Percentiles rank a stretch among this genome's conserved stretches.
Conservation (phyloP, 2,329 filamentous ascomycete species). For the Ampelomyces quisqualis region DNA sequence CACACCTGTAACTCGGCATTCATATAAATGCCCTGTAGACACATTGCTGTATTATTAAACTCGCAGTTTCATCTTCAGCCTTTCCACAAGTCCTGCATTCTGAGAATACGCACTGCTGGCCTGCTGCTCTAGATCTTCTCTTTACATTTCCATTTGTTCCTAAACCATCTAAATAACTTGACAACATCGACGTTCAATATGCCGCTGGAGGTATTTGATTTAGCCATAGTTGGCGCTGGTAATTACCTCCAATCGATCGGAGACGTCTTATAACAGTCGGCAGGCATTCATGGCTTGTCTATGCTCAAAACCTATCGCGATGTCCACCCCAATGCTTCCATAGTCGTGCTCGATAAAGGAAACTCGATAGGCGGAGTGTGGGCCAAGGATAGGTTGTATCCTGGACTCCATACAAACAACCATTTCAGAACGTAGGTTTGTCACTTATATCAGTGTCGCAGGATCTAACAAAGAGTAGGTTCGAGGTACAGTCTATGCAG, state of each 20-base stretch:
- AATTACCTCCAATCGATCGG: too few relatives aligned
- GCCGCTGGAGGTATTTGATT: too few relatives aligned
- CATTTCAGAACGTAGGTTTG: constrained; percentile 42
- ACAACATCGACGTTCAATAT: too few relatives aligned
- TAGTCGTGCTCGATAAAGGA: constrained; percentile 49
- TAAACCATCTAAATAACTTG: neutral
- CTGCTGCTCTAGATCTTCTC: too few relatives aligned
- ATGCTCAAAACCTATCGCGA: constrained; percentile 53
- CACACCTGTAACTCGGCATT: too few relatives aligned
- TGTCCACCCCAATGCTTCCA: constrained; percentile 43
- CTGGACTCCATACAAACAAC: constrained; percentile 49
- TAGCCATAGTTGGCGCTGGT: constrained; percentile 37
- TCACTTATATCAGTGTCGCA: neutral
- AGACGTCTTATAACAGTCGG: neutral
- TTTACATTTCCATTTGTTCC: too few relatives aligned
- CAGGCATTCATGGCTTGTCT: constrained; percentile 48
- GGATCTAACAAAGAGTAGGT: constrained; percentile 10
- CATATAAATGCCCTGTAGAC: too few relatives aligned
- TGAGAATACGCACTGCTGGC: too few relatives aligned
- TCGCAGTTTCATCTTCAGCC: too few relatives aligned
- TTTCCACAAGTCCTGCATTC: too few relatives aligned
- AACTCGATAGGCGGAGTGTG: constrained; percentile 48
- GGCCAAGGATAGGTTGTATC: constrained; percentile 47
- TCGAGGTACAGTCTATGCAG: constrained; percentile 14
- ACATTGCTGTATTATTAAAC: too few relatives aligned